Evolutionary conservation across 1,284 basidiomycete species (phyloP), one percentile per base, ranked within the genome.

Genomic region (Phellinidium pouzarii): DNA sequence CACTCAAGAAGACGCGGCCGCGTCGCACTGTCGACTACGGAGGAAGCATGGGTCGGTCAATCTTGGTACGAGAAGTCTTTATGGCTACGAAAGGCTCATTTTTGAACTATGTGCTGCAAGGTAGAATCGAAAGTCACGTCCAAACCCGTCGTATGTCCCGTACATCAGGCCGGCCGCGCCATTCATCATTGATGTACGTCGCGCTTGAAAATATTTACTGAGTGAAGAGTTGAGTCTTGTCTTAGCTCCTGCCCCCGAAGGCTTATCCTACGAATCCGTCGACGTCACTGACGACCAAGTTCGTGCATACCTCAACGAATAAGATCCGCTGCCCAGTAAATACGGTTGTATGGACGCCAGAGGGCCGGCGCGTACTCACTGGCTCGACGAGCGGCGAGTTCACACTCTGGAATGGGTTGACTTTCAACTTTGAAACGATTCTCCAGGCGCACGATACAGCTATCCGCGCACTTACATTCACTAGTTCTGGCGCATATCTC

Each of bases 401-500:
- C 69, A 98, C 95, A 0, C 79, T 99, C 4, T 99, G 96, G 95
- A 99, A 99, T 64, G 95, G 94, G 17, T 76, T 96, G 27, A 98
- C 95, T 0, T 99, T 98, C 82, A 98, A 99, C 73, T 99, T 99
- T 67, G 95, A 99, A 68, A 97, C 95, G 0, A 98, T 99, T 62
- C 80, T 98, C 40, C 94, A 97, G 70, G 95, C 94, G 0, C 96
- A 99, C 71, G 95, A 99, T 66, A 86, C 87, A 7, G 89, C 93
- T 19, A 91, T 99, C 55, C 90, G 94, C 34, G 80, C 91, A 0
- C 82, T 98, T 65, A 75, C 82, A 7, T 99, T 95, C 73, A 90
- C 89, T 2, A 90, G 95, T 61, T 91, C 91, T 0, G 95, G 95
- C 8, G 77, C 84, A 17, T 96, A 91, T 68, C 81, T 99, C 41